Percentiles rank a stretch among this genome's conserved stretches.
phyloP scores from a whole-genome alignment of 108 stramenopile genomes.

The Conticribra guillardii region DNA sequence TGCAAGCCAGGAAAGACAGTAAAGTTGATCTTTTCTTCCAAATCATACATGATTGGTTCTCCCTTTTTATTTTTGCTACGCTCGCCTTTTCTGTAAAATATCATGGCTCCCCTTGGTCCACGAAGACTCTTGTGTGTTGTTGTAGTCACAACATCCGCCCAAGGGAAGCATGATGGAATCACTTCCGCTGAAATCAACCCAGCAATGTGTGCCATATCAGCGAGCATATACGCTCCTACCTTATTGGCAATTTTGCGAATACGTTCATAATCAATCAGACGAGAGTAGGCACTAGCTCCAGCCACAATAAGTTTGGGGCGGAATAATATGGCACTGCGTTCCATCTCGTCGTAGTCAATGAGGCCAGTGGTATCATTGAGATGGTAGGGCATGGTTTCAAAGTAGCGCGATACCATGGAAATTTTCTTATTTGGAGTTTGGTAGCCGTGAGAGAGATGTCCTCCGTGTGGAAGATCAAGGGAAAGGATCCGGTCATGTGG shows the following conservation, averaged over 20 bases:
- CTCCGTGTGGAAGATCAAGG: slow-evolving; percentile 98
- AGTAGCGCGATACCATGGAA: slow-evolving; percentile 92
- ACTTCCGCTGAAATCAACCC: slow-evolving; percentile 96
- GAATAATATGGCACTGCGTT: slow-evolving; percentile 94
- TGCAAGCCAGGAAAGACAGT: slow-evolving; percentile 99
- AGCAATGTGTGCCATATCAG: slow-evolving; percentile 99
- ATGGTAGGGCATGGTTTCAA: slow-evolving; percentile 99
- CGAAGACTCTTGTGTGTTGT: slow-evolving; percentile 99
- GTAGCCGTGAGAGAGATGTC: slow-evolving; percentile 97
- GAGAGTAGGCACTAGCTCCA: slow-evolving; percentile 99
- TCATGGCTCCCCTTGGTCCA: slow-evolving; percentile 99
- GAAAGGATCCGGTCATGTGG: slow-evolving; percentile 99
- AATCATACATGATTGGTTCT: slow-evolving; percentile 94
- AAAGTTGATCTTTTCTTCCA: slow-evolving; percentile 98
- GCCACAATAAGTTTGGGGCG: slow-evolving; percentile 99
- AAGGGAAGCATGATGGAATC: slow-evolving; percentile 96
- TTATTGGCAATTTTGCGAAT: slow-evolving; percentile 94
- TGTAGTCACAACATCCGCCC: slow-evolving; percentile 99
- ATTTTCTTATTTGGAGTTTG: slow-evolving; percentile 98
- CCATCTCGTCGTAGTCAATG: slow-evolving; percentile 99
- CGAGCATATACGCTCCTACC: slow-evolving; percentile 93
- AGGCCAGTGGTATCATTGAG: slow-evolving; percentile 93
- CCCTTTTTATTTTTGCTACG: slow-evolving; percentile 91
- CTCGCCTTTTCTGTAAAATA: slow-evolving; percentile 96
- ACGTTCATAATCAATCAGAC: slow-evolving; percentile 98